Base-by-base conservation (phyloP, 495 filamentous ascomycete genomes). In the Trichoderma virens region DNA sequence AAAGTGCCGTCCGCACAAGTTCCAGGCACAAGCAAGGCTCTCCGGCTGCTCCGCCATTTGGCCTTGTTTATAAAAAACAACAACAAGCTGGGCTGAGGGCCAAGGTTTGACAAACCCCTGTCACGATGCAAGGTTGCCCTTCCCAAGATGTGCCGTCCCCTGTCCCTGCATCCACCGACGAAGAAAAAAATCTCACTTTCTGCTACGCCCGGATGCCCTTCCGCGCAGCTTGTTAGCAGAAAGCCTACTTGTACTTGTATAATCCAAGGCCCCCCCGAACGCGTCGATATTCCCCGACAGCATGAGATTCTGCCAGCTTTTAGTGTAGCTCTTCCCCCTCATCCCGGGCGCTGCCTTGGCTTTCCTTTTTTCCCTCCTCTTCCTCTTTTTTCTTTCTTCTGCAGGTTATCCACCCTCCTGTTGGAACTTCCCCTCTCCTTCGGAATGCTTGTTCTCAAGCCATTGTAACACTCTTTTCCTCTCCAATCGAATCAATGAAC, bases 121-220 rank as follows among this genome's bases (percentile, higher is more conserved):
- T 56, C 51, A 56, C 51, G 51, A 56, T 56, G 51, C 51, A 56
- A 56, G 51, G 51, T 56, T 28, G 51, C 51, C 51, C 51, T 56
- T 56, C 51, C 51, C 51, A 56, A 56, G 51, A 56, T 56, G 51
- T 30, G 16, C 51, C 51, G 51, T 56, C 51, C 51, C 51, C 51
- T 56, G 51, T 56, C 51, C 51, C 27, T 56, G 51, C 51, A 30
- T 30, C 51, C 51, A 56, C 51, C 45, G 20, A 16, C 45, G 25
- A 56, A 31, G 25, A 56, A 56, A 47, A 56, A 56, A 56, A 56
- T 56, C 51, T 56, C 51, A 56, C 51, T 13, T 16, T 25, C 13
- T 54, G n/a, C 13, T 35, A 30, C 23, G 51, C 25, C 51, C 51
- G 51, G 51, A 56, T 56, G 51, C 51, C 51, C 51, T 56, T 56